phyloP scores from a whole-genome alignment of 352 stramenopile genomes.

The Globisporangium radiosum region DNA sequence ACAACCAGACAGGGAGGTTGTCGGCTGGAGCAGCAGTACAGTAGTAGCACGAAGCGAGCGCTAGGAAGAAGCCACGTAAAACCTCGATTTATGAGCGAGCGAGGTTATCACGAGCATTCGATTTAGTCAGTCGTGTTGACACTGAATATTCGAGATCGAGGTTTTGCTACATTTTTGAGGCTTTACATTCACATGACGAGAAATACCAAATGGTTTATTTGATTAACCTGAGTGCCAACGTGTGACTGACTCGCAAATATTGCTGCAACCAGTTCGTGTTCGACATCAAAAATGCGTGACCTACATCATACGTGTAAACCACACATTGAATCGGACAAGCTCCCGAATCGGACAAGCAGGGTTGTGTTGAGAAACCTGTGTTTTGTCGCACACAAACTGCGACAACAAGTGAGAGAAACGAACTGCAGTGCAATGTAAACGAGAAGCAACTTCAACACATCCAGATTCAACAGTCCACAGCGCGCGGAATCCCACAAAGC shows the following conservation, averaged over 20 bases:
- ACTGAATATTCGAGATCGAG: too few species aligned
- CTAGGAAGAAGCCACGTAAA: too few species aligned
- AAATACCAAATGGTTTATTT: neutral
- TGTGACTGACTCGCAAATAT: neutral
- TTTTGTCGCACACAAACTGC: too few species aligned
- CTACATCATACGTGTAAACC: neutral
- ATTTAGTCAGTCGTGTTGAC: too few species aligned
- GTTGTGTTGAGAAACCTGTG: neutral
- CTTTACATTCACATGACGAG: neutral
- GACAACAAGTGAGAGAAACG: slow-evolving; percentile 12
- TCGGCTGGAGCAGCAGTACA: too few species aligned
- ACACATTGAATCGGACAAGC: neutral
- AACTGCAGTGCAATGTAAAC: too few species aligned
- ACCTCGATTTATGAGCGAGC: neutral
- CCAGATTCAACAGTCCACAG: too few species aligned
- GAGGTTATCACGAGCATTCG: neutral
- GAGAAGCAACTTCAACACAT: too few species aligned
- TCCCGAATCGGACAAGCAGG: neutral
- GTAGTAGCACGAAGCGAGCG: too few species aligned
- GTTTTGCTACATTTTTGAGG: too few species aligned
- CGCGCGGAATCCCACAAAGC: too few species aligned
- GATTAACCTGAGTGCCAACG: neutral
- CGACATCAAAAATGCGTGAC: too few species aligned
- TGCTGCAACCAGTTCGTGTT: neutral
- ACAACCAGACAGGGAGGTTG: neutral